A percentile compares a stretch with the other conserved stretches of the same genome.
Conservation (phyloP, 192 early-diverging fungal genomes). For the Dimargaris cristalligena region DNA sequence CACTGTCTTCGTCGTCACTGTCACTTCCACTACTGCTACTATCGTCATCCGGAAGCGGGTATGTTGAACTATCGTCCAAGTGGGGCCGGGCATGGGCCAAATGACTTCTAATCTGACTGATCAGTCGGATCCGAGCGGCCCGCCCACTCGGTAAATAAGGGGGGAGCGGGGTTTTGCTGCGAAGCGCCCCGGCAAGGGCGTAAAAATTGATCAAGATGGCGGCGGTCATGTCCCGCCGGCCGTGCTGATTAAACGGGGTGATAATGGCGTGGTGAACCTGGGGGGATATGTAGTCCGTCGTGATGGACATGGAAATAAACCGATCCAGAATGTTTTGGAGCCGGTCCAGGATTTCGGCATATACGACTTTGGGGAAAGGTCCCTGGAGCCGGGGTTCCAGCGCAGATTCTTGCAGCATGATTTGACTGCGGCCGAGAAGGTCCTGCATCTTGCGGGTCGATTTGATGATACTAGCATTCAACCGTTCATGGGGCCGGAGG, state of each 20-base stretch:
- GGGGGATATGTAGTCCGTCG: slow-evolving; percentile 6
- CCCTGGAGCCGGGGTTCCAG: slow-evolving; percentile 5
- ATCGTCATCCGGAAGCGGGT: too few species aligned
- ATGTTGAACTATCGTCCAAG: too few species aligned
- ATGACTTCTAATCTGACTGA: neutral
- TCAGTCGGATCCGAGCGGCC: slow-evolving; percentile 4
- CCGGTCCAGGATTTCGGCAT: slow-evolving; percentile 2
- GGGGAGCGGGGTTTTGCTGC: slow-evolving; percentile 1
- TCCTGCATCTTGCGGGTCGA: neutral
- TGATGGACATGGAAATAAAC: slow-evolving; percentile 5
- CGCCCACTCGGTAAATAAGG: slow-evolving; percentile 3
- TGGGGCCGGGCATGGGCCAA: too few species aligned
- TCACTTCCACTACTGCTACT: too few species aligned
- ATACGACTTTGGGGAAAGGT: neutral
- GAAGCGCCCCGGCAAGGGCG: slow-evolving; percentile 5
- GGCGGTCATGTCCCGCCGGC: slow-evolving; percentile 7
- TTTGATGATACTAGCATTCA: neutral
- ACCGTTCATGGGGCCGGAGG: neutral
- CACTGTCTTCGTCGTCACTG: too few species aligned
- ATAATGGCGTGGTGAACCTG: neutral
- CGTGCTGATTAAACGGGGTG: slow-evolving; percentile 8
- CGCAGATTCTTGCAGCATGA: neutral
- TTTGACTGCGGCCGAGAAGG: neutral
- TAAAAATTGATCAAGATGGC: slow-evolving; percentile 7
- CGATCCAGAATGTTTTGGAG: slow-evolving; percentile 8